Conservation (phyloP, 176 grass and related monocot species). For the Bonia amplexicaulis region DNA sequence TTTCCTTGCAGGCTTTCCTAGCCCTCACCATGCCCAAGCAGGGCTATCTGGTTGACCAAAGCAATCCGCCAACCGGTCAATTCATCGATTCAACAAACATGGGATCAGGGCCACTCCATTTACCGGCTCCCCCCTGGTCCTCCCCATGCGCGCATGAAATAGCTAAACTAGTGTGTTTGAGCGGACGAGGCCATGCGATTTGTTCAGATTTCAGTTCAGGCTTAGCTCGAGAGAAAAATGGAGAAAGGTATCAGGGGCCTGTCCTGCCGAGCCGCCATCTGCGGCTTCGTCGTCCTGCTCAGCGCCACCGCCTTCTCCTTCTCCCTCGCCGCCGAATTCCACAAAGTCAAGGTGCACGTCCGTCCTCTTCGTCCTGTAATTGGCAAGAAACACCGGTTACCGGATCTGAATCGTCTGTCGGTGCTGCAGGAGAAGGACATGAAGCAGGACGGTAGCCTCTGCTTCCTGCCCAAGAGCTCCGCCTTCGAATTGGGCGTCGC, state of each 20-base stretch:
- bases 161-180: background rate
- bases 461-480: conserved; percentile 73
- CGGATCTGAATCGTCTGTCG: conserved; percentile 32
- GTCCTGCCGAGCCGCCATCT: conserved; percentile 41
- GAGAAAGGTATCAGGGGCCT: conserved; percentile 21
- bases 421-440: conserved; percentile 55
- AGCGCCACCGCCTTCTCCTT: conserved; percentile 65
- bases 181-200: conserved; percentile 26
- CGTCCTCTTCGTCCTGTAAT: background rate
- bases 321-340: conserved; percentile 84
- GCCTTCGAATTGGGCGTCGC: conserved; percentile 73
- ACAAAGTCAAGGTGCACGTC: conserved; percentile 59
- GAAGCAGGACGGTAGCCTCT: conserved; percentile 84
- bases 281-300: conserved; percentile 47
- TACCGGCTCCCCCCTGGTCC: background rate
- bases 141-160: background rate
- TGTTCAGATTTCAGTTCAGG: conserved; percentile 3
- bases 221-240: background rate
- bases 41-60: conserved; percentile 23
- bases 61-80: conserved; percentile 8
- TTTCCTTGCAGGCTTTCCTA: conserved; percentile 28
- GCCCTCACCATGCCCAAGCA: conserved; percentile 2
- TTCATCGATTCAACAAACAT: background rate
- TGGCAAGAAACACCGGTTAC: background rate
- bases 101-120: background rate